phyloP scores from a whole-genome alignment of 176 grass and related monocot species.

The Metroxylon sagu region DNA sequence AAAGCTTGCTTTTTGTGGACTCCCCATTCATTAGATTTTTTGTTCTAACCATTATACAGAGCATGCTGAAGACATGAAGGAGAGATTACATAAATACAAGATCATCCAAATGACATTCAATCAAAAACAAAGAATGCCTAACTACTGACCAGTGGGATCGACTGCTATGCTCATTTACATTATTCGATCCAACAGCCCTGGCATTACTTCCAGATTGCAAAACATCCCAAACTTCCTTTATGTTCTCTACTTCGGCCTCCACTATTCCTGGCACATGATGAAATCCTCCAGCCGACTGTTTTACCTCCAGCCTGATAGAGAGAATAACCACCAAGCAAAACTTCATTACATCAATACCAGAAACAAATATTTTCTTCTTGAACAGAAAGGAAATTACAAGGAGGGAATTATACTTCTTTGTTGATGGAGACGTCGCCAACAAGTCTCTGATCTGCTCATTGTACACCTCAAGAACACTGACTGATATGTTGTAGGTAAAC shows the following conservation, averaged over 20 bases:
- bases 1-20: conserved; percentile 89
- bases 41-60: conserved; percentile 73
- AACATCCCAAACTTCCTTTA: conserved; percentile 74
- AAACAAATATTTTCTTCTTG: too few species aligned
- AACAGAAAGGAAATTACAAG: too few species aligned
- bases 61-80: conserved; percentile 51
- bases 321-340: too few species aligned
- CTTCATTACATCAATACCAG: too few species aligned
- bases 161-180: conserved; percentile 97
- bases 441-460: conserved; percentile 94
- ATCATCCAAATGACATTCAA: background rate
- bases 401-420: conserved; percentile 52
- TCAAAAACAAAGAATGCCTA: background rate
- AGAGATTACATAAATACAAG: too few species aligned
- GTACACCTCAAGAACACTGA: conserved; percentile 93
- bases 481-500: conserved; percentile 61
- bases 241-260: conserved; percentile 70
- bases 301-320: conserved; percentile 69
- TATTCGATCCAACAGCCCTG: conserved; percentile 90
- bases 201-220: conserved; percentile 78
- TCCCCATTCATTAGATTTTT: conserved; percentile 74
- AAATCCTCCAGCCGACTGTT: conserved; percentile 59
- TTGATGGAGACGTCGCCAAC: conserved; percentile 47
- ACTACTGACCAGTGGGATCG: conserved; percentile 78
- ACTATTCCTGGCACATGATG: conserved; percentile 88